Base-by-base conservation (phyloP, 176 grass and related monocot species). In the Phyllostachys edulis region DNA sequence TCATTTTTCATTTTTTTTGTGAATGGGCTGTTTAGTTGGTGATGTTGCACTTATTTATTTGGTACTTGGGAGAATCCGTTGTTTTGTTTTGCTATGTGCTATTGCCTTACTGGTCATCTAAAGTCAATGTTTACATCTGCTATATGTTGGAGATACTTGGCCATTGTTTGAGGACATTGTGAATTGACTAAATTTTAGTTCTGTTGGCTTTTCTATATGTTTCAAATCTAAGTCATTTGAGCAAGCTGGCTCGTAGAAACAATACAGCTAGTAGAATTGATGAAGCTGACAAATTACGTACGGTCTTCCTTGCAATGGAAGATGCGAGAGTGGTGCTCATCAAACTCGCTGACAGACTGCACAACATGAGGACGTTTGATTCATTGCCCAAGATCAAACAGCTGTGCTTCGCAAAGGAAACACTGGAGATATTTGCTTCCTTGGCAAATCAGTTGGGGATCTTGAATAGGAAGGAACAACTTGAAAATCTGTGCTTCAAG, bases 401-500 rank as follows among this genome's bases (percentile, higher is more conserved):
- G 84, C 36, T n/a, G n/a, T n/a, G n/a, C 91, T 90, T 80, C 86
- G 86, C n/a, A 80, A 92, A 89, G 80, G 92, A 93, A 89, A 94
- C 92, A 2, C 57, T 94, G 67, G 84, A 90, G 89, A 94, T 90
- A 69, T 92, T 97, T 87, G 94, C 76, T 52, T 90, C 92, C 1
- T 83, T 94, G 73, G 92, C 90, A 3, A 87, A 89, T 84, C 87
- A 86, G 42, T 72, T 94, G 52, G 92, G 92, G 45, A 94, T 94
- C 64, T 83, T 81, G 50, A 92, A 84, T 34, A 88, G 87, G 90
- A 94, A 97, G 75, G 94, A 97, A 79, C 87, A 97, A 55, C 88
- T 97, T 71, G 90, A 90, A 87, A 92, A 94, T 66, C 42, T 94
- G 63, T 90, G 92, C 77, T 97, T 92, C 87, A 92, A 87, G 69